Percentiles rank a stretch among this genome's conserved stretches.
These are phyloP conservation scores for Eleusine coracana DNA, from an alignment of 176 grass and related monocot species.

Conservation along the genomic window DNA sequence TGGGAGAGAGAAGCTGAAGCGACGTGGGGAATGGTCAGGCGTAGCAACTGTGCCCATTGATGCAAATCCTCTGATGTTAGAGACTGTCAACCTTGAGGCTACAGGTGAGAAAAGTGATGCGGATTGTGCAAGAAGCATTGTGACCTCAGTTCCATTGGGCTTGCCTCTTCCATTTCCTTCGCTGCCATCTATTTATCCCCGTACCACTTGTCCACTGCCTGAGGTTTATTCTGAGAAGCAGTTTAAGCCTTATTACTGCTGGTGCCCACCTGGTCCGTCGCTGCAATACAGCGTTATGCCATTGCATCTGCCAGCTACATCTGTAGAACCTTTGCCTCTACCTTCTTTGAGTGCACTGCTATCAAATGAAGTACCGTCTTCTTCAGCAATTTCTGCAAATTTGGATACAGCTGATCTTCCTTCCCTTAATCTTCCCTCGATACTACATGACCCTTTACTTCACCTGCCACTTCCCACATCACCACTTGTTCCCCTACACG, in stretches of 20 bases:
- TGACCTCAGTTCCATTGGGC: slow-evolving; percentile 36
- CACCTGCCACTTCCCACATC: slow-evolving; percentile 64
- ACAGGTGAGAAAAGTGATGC: slow-evolving; percentile 18
- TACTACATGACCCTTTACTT: slow-evolving; percentile 68
- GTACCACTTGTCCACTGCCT: slow-evolving; percentile 45
- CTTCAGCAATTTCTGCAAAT: slow-evolving; percentile 49
- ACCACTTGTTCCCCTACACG: slow-evolving; percentile 61
- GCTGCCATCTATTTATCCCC: slow-evolving; percentile 66
- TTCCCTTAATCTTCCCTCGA: slow-evolving; percentile 53
- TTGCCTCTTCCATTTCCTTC: slow-evolving; percentile 61
- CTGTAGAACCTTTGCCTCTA: slow-evolving; percentile 46
- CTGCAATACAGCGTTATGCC: slow-evolving; percentile 59
- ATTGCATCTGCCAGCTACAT: slow-evolving; percentile 39
- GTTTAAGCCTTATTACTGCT: slow-evolving; percentile 93
- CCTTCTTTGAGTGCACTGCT: slow-evolving; percentile 60
- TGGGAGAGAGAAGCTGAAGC: slow-evolving; percentile 64
- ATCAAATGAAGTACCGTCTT: slow-evolving; percentile 43
- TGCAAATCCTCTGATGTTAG: slow-evolving; percentile 31
- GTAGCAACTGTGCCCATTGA: slow-evolving; percentile 18
- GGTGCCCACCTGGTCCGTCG: slow-evolving; percentile 82
- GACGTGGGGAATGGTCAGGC: slow-evolving; percentile 38
- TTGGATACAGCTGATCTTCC: slow-evolving; percentile 51
- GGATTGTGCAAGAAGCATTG: slow-evolving; percentile 41
- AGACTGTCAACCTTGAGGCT: slow-evolving; percentile 15
- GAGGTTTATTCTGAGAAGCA: slow-evolving; percentile 43